A percentile compares a stretch with the other conserved stretches of the same genome.
Conservation (phyloP, 2,329 filamentous ascomycete genomes). For the Botryotinia calthae region DNA sequence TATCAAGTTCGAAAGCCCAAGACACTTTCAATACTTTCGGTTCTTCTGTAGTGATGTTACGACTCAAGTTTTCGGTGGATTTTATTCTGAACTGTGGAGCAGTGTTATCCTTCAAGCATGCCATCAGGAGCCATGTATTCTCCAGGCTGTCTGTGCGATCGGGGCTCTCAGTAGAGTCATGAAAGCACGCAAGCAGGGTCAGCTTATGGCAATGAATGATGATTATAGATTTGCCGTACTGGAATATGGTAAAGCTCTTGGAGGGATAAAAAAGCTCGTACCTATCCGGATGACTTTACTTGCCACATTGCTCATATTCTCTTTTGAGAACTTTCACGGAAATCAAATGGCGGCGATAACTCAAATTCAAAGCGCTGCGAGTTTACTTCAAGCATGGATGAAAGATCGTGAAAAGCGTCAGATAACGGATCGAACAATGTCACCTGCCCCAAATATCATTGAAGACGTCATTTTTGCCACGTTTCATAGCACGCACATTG, state of each 20-base stretch:
- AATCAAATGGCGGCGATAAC: not conserved
- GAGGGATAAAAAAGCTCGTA: slow-evolving; percentile 3
- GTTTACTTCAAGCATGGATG: slow-evolving; percentile 14
- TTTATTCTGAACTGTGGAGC: slow-evolving; percentile 12
- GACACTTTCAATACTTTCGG: slow-evolving; percentile 11
- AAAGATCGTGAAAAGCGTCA: slow-evolving; percentile 13
- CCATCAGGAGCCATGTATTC: slow-evolving; percentile 11
- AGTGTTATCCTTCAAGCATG: slow-evolving; percentile 11
- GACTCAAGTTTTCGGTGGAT: slow-evolving; percentile 1
- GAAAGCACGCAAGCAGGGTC: slow-evolving; percentile 5
- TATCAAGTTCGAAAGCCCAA: slow-evolving; percentile 3
- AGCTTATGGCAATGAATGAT: not conserved
- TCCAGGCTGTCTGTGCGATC: slow-evolving; percentile 16
- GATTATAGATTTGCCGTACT: slow-evolving; percentile 16
- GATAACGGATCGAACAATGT: not conserved
- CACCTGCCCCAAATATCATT: slow-evolving; percentile 17
- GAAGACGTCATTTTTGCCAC: slow-evolving; percentile 14
- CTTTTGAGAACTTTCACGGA: slow-evolving; percentile 18
- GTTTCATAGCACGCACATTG: slow-evolving; percentile 17
- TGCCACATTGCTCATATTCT: slow-evolving; percentile 12
- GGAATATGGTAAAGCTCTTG: slow-evolving; percentile 17
- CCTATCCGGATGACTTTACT: slow-evolving; percentile 12
- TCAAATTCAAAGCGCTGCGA: slow-evolving; percentile 15
- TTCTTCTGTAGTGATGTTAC: slow-evolving; percentile 19
- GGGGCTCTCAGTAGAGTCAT: slow-evolving; percentile 16